Evolutionary conservation across 768 basidiomycete genomes (phyloP), one percentile per base, ranked within the genome.

Genomic region (Amanita rimosa): DNA sequence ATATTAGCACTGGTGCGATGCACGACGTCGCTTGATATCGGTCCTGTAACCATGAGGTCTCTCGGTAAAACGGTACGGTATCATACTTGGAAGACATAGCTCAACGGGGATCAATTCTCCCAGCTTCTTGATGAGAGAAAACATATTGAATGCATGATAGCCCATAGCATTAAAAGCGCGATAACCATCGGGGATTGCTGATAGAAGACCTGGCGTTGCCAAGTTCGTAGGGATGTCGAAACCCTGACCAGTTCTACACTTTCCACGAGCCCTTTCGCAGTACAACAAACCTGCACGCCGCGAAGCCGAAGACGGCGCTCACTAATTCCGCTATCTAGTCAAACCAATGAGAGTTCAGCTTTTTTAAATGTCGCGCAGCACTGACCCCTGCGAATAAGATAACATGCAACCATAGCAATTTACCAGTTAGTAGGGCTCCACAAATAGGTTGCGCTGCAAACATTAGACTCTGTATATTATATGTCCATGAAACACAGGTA

Each of bases 361-460:
- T 16, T 11, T n/a, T 3, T 6, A n/a, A 37, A 24, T 13, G 3
- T 14, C 17, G 26, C 26, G 37, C 16, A n/a, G n/a, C 22, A 49
- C 48, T 36, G 27, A 49, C 48, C 22, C 48, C 48, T 7, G 40
- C 40, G 22, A 49, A 49, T 13, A 49, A 26, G 33, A 43, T 34
- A 21, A 41, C 48, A 26, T 62, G 60, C 60, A 65, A 60, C 77
- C 77, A 78, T 37, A 63, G 53, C 44, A 68, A 71, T 1, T 66
- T 51, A 8, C 58, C 58, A 1, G 72, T 75, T 5, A 79, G 62
- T 11, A 79, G 57, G 10, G 73, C 74, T 6, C 78, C 77, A 17
- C 69, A 64, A 53, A 78, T 72, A 0, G 77, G 77, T 1, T 69
- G 69, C 11, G 66, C 70, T 72, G 45, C 4, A 24, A 17, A 35